Base-by-base conservation (phyloP, 2,329 filamentous ascomycete species). In the Claviceps maximensis region DNA sequence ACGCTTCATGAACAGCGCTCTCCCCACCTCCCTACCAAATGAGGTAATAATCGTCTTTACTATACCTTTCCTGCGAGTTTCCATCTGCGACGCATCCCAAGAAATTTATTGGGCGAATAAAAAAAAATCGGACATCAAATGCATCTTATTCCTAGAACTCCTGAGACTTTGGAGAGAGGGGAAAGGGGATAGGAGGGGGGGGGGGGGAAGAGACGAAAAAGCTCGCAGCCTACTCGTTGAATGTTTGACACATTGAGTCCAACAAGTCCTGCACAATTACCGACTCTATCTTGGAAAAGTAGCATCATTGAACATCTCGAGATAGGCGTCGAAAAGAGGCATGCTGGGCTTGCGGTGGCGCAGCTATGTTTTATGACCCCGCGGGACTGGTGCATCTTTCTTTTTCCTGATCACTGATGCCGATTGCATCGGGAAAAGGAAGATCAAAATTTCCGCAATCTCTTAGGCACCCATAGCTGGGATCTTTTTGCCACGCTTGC, bases 401-500 rank as follows among this genome's bases (percentile, higher is more conserved):
- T 5, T 38, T n/a, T 38, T 38, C 4, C 17, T 17, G 15, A 38
- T 17, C 5, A 38, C 4, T 38, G 33, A 38, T n/a, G 15, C 36
- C 15, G 36, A 15, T 38, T 1, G 36, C 15, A 17, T 38, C 6
- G 36, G n/a, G n/a, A n/a, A n/a, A n/a, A 2, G 36, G 8, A 6
- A 38, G n/a, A 38, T 38, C n/a, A n/a, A n/a, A n/a, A 2, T 38
- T 7, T 38, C n/a, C 36, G 2, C 36, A 4, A 1, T 15, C 36
- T 49, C 8, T 42, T 68, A 70, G 53, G 63, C 66, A 49, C 67
- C 66, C 61, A 70, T 71, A 55, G 74, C 71, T 25, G 74, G 67
- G 46, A 77, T 68, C 61, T 82, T 80, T 60, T 77, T 74, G 23
- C 73, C 74, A 55, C 81, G 71, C 60, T 90, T 81, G 33, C 90